Evolutionary conservation across 169 alveolate genomes (phyloP).

Genomic region (Fabrea salina): DNA sequence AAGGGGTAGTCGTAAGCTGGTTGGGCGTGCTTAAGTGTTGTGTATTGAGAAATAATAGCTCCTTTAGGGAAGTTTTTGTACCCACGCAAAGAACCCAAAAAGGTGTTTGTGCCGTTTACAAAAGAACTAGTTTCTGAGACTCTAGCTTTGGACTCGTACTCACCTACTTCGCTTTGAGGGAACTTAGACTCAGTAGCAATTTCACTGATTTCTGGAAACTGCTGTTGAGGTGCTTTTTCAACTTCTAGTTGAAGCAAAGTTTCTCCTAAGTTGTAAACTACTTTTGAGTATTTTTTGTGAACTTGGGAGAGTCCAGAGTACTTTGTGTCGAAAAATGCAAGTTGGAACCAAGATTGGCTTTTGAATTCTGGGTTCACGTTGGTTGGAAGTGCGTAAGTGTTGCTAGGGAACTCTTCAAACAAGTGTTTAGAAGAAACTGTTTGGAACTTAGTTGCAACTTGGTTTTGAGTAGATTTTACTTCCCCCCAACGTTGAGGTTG

Average conservation of each 20-base stretch:
- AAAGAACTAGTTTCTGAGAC: neutral
- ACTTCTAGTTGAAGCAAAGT: neutral
- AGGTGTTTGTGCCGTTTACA: too few relatives aligned
- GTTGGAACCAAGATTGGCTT: too few relatives aligned
- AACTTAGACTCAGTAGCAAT: neutral
- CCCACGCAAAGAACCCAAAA: neutral
- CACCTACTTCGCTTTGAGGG: neutral
- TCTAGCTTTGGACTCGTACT: neutral
- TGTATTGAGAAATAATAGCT: neutral
- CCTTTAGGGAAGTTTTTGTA: neutral
- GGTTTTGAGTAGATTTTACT: too few relatives aligned
- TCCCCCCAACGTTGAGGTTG: too few relatives aligned
- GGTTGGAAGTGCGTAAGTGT: too few relatives aligned
- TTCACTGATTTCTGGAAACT: neutral
- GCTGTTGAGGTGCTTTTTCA: neutral
- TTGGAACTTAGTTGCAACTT: too few relatives aligned
- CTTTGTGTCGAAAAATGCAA: too few relatives aligned
- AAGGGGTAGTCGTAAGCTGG: constrained; percentile 32
- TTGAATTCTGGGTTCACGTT: too few relatives aligned
- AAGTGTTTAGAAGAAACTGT: too few relatives aligned
- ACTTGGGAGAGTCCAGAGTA: too few relatives aligned
- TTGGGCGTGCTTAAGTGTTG: constrained; percentile 4
- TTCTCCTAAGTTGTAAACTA: neutral
- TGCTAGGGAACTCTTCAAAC: too few relatives aligned
- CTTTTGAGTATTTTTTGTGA: neutral